A percentile compares a stretch with the other conserved stretches of the same genome.
Conservation (phyloP, 2,329 filamentous ascomycete genomes). For the Phoma sp. region DNA sequence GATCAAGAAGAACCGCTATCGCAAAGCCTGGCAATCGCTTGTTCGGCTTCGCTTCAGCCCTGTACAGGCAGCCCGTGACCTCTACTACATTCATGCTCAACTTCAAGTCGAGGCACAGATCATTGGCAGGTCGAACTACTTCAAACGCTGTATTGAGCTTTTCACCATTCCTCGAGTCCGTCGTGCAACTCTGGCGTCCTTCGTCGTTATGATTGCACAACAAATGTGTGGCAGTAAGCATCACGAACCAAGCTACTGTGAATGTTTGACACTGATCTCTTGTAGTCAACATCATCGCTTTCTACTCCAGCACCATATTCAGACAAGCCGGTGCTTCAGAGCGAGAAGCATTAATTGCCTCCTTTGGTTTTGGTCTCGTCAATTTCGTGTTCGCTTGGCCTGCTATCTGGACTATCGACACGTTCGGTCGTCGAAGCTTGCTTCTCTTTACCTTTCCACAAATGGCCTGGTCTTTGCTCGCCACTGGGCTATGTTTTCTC, state of each 20-base stretch:
- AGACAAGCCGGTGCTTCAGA: conserved; percentile 54
- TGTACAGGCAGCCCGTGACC: conserved; percentile 51
- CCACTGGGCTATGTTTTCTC: conserved; percentile 57
- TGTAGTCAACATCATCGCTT: conserved; percentile 62
- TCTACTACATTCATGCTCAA: conserved; percentile 50
- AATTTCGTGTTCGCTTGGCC: conserved; percentile 51
- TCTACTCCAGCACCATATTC: conserved; percentile 73
- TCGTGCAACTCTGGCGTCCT: conserved; percentile 75
- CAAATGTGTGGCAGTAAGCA: conserved; percentile 43
- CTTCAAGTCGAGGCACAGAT: conserved; percentile 35
- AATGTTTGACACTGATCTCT: background rate
- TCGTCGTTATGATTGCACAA: conserved; percentile 64
- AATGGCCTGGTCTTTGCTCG: conserved; percentile 73
- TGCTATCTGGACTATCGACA: conserved; percentile 79
- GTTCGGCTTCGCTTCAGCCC: conserved; percentile 48
- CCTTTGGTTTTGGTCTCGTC: conserved; percentile 19
- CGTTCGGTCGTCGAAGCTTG: conserved; percentile 75
- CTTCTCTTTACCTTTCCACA: conserved; percentile 57
- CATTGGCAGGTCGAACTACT: conserved; percentile 36
- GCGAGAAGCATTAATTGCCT: conserved; percentile 28
- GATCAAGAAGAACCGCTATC: conserved; percentile 51
- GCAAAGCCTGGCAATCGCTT: conserved; percentile 49
- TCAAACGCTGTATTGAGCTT: conserved; percentile 56
- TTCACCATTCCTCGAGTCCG: conserved; percentile 72
- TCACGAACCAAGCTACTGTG: background rate